A percentile compares a stretch with the other conserved stretches of the same genome.
Evolutionary conservation across 2,329 filamentous ascomycete species (phyloP).

Genomic region (Fusarium nelsonii): DNA sequence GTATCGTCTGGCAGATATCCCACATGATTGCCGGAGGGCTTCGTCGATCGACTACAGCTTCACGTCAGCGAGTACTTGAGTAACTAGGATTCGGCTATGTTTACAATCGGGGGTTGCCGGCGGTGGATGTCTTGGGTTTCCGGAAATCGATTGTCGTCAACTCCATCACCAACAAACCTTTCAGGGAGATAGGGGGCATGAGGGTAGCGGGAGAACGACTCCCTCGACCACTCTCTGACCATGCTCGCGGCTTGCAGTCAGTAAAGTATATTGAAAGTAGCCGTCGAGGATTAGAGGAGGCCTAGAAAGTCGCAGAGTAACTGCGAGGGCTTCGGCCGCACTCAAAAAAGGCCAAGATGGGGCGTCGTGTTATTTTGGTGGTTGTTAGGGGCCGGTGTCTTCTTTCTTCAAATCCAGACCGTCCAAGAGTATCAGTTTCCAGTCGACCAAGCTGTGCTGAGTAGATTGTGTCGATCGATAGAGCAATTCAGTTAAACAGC

Average conservation of each 20-base stretch:
- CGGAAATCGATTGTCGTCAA: slow-evolving; percentile 53
- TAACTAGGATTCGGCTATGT: slow-evolving; percentile 2
- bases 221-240: slow-evolving; percentile 58
- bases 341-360: neutral
- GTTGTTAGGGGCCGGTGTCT: neutral
- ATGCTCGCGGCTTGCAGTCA: slow-evolving; percentile 45
- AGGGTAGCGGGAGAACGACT: slow-evolving; percentile 56
- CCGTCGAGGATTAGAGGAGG: neutral
- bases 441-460: neutral
- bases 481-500: slow-evolving; percentile 1
- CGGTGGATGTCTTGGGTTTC: slow-evolving; percentile 53
- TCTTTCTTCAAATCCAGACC: neutral
- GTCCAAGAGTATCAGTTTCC: neutral
- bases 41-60: slow-evolving; percentile 62
- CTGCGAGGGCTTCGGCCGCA: neutral
- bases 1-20: slow-evolving; percentile 64
- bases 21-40: slow-evolving; percentile 65
- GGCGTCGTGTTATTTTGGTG: neutral
- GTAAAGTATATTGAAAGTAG: slow-evolving; percentile 1
- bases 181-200: slow-evolving; percentile 49
- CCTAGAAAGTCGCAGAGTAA: slow-evolving; percentile 10
- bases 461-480: neutral
- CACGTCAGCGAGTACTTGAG: slow-evolving; percentile 27
- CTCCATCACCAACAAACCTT: slow-evolving; percentile 47
- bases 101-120: slow-evolving; percentile 57